Evolutionary conservation across 768 basidiomycete genomes (phyloP).

Genomic region (Stropharia rugosoannulata): DNA sequence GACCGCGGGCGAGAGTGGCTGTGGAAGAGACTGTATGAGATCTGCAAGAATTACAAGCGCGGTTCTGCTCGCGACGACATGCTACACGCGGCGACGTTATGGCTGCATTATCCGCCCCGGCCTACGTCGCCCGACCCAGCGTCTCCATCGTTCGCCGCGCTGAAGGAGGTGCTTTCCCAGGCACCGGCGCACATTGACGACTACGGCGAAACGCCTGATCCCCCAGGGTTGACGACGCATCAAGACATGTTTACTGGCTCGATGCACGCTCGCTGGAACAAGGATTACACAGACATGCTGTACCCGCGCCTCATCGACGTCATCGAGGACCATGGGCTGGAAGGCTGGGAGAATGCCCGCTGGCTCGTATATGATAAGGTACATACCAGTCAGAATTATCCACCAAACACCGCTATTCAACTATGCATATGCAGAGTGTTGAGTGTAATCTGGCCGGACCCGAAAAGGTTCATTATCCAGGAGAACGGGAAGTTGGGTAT

Average conservation of each 20-base stretch:
- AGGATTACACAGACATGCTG: not conserved
- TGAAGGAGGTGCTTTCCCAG: not conserved
- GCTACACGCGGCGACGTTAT: no score
- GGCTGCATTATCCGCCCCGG: not conserved
- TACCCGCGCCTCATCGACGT: not conserved
- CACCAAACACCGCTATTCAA: no score
- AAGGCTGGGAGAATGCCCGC: not conserved
- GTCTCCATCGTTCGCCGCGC: not conserved
- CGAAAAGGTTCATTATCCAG: no score
- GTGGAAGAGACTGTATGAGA: no score
- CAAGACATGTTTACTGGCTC: not conserved
- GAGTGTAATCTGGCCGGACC: no score
- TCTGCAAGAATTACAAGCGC: no score
- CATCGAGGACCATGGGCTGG: not conserved
- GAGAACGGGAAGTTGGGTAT: no score
- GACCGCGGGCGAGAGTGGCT: no score
- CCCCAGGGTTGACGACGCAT: not conserved
- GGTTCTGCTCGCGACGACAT: no score
- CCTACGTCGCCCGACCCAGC: not conserved
- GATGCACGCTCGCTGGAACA: not conserved
- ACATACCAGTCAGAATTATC: not conserved
- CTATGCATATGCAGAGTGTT: no score
- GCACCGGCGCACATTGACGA: not conserved
- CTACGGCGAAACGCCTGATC: not conserved
- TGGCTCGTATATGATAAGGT: constrained; percentile 6